A percentile compares a stretch with the other conserved stretches of the same genome.
Evolutionary conservation across 2,329 filamentous ascomycete species (phyloP).

Genomic region (Colletotrichum higginsianum): DNA sequence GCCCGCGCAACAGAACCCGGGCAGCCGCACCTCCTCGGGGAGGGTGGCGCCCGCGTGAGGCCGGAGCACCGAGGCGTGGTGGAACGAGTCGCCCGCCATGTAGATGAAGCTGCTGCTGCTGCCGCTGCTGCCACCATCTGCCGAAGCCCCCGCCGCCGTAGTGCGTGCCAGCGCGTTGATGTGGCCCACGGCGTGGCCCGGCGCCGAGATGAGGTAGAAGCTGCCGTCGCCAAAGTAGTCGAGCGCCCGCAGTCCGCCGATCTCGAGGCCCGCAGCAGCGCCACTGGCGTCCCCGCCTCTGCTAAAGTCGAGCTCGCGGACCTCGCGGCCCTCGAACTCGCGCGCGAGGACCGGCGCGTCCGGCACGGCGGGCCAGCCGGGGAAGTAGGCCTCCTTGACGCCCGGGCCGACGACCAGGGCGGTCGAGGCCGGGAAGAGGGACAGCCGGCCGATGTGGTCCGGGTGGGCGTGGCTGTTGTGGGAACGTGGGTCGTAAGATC

Average conservation of each 20-base stretch:
- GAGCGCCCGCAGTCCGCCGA: slow-evolving; percentile 13
- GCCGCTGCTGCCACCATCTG: too few relatives aligned
- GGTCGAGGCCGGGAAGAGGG: slow-evolving; percentile 44
- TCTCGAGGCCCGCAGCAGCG: background rate
- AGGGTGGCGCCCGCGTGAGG: slow-evolving; percentile 2
- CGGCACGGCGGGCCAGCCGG: slow-evolving; percentile 39
- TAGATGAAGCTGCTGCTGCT: slow-evolving; percentile 15
- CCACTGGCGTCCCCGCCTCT: too few relatives aligned
- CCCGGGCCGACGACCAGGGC: slow-evolving; percentile 47
- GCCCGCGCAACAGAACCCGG: background rate
- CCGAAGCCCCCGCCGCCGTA: background rate
- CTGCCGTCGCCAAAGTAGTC: slow-evolving; percentile 37
- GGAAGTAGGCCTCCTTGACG: slow-evolving; percentile 39
- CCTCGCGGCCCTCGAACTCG: slow-evolving; percentile 26
- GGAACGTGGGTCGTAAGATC: background rate
- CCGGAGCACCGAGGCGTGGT: slow-evolving; percentile 13
- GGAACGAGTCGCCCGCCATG: slow-evolving; percentile 26
- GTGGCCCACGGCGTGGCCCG: slow-evolving; percentile 32
- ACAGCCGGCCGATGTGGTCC: slow-evolving; percentile 48
- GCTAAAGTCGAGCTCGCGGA: slow-evolving; percentile 22
- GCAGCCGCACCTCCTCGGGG: slow-evolving; percentile 1
- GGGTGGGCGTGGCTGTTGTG: slow-evolving; percentile 46
- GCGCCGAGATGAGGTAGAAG: slow-evolving; percentile 34
- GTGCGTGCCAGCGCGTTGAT: slow-evolving; percentile 25
- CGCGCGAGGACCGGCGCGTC: slow-evolving; percentile 36